A percentile compares a stretch with the other conserved stretches of the same genome.
phyloP scores from a whole-genome alignment of 1,139 yeast species.

The Debaryomyces subglobosus region DNA sequence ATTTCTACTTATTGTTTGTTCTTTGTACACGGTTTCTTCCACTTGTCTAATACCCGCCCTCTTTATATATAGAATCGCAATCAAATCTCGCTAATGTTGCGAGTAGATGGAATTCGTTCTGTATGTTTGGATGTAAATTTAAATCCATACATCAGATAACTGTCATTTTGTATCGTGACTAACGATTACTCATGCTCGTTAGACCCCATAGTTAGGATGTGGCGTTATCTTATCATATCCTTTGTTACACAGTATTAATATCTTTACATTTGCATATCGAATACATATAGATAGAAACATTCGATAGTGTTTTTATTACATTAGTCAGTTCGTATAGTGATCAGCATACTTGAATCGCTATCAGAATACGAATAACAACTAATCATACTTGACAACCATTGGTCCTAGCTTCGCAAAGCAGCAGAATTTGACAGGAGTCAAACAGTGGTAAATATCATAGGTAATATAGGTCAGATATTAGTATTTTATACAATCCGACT shows the following conservation, averaged over 20 bases:
- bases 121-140: background rate
- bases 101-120: background rate
- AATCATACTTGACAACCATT: background rate
- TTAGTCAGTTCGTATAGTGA: background rate
- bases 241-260: background rate
- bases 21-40: background rate
- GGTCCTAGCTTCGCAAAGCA: background rate
- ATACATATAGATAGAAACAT: conserved; percentile 3
- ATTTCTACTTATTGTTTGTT: background rate
- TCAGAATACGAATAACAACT: background rate
- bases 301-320: background rate
- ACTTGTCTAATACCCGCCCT: background rate
- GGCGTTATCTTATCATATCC: conserved; percentile 5
- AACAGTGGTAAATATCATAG: background rate
- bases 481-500: background rate
- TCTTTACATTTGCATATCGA: background rate
- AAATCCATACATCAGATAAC: background rate
- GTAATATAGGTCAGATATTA: background rate
- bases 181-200: conserved; percentile 5
- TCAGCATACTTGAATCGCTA: background rate
- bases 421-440: background rate
- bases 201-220: conserved; percentile 3
- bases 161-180: conserved; percentile 2
- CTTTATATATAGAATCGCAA: background rate
- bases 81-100: conserved; percentile 1